phyloP scores from a whole-genome alignment of 2,329 filamentous ascomycete species.

The Trichoderma sp. region DNA sequence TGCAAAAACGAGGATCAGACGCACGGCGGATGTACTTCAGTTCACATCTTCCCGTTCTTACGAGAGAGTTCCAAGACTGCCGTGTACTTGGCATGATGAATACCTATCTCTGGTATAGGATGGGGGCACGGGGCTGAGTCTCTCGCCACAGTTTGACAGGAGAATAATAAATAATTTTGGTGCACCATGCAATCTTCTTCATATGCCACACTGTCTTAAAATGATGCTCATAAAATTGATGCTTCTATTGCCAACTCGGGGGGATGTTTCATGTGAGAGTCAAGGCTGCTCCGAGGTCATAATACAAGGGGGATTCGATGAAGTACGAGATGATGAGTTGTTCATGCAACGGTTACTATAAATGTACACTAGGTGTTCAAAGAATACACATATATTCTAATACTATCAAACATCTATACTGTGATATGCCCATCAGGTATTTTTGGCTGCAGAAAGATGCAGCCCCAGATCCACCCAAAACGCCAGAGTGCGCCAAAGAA shows the following conservation, averaged over 20 bases:
- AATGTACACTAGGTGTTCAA: neutral
- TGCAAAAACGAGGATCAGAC: neutral
- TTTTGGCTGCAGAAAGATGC: neutral
- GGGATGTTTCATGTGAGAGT: neutral
- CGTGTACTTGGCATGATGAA: slow-evolving; percentile 29
- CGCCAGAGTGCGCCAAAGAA: neutral
- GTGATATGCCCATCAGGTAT: neutral
- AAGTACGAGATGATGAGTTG: neutral
- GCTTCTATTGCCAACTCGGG: neutral
- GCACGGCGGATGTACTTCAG: neutral
- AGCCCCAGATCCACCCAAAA: slow-evolving; percentile 32
- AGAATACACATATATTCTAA: neutral
- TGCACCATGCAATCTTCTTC: neutral
- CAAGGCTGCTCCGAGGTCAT: neutral
- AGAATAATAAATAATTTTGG: slow-evolving; percentile 34
- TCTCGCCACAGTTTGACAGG: slow-evolving; percentile 35
- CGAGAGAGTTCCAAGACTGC: slow-evolving; percentile 12
- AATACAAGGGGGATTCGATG: neutral
- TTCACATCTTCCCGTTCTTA: neutral
- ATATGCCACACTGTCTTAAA: neutral
- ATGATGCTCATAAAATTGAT: neutral
- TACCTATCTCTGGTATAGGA: slow-evolving; percentile 30
- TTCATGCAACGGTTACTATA: neutral
- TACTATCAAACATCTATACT: neutral
- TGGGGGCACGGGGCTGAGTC: slow-evolving; percentile 30